Base-by-base conservation (phyloP, 805 yeast genomes). In the Schizosaccharomyces octosporus region DNA sequence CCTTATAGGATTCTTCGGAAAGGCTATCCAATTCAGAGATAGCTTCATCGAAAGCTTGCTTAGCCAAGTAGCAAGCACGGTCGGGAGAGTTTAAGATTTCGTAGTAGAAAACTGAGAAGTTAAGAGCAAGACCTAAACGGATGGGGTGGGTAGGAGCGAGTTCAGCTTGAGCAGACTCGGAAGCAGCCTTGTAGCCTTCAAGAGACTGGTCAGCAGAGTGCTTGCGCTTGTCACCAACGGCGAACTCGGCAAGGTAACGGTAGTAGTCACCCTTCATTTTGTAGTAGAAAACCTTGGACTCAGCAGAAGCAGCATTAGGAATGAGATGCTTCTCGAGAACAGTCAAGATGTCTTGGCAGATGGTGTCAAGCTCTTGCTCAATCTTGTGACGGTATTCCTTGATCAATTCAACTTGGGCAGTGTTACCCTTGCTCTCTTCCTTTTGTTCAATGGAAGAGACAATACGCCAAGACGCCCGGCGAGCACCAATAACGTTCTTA, bases 191-290 rank as follows among this genome's bases (percentile, higher is more conserved):
- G 81, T 90, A 90, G 65, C 97, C 94, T 74, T 88, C 95, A 72
- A 89, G 83, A 55, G 97, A 89, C 69, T 86, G 82, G 69, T 86
- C 87, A 62, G 97, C 95, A 64, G 97, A 95, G 67, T 81, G 90
- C 72, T 87, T 87, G 74, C 97, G 87, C 77, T 86, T 86, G 70
- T 87, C 96, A 67, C 87, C 82, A 69, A 84, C 79, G 66, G 97
- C 95, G 72, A 93, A 90, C 78, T 90, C 98, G 64, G 98, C 98
- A 76, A 90, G 81, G 76, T 90, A 90, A 79, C 98, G 95, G 80
- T 89, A 95, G 81, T 90, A 90, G 76, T 90, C 98, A 78, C 98
- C 98, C 80, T 90, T 89, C 96, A 90, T 90, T 83, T 90, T 90
- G 79, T 88, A 90, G 81, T 90, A 90, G 77, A 90, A 90, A 62